A percentile compares a stretch with the other conserved stretches of the same genome.
phyloP scores from a whole-genome alignment of 2,329 filamentous ascomycete genomes.

The Talaromyces sp. region DNA sequence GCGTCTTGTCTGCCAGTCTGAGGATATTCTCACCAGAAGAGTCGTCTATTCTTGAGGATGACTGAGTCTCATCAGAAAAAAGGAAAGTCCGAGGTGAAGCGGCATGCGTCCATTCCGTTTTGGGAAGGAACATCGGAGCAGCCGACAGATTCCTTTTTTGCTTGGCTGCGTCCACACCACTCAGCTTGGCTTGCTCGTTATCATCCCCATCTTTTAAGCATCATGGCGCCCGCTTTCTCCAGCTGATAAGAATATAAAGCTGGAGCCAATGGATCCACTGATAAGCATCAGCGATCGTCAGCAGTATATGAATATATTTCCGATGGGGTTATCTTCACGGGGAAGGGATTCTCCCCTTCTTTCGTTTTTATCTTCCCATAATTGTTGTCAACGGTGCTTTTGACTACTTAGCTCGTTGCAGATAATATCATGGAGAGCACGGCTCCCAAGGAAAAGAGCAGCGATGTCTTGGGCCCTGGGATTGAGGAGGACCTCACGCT shows the following conservation, averaged over 20 bases:
- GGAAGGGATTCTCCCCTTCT: not conserved
- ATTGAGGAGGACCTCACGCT: constrained; percentile 7
- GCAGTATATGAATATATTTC: not conserved
- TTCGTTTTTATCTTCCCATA: not conserved
- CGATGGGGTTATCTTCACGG: not conserved
- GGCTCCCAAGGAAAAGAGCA: not conserved
- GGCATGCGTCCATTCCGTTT: not conserved
- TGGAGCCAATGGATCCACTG: not conserved
- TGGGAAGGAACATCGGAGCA: not conserved
- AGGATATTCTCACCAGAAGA: not conserved
- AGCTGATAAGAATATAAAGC: not conserved
- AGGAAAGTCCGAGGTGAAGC: not conserved
- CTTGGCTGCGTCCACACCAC: too few relatives aligned
- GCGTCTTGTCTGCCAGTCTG: too few relatives aligned
- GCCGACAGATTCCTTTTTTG: too few relatives aligned
- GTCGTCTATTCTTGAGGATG: not conserved
- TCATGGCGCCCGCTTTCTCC: not conserved
- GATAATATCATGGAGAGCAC: not conserved
- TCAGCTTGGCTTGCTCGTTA: not conserved
- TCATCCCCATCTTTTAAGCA: not conserved
- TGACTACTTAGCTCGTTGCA: not conserved
- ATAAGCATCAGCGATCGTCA: not conserved
- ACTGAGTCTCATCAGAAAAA: not conserved
- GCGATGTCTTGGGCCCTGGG: not conserved
- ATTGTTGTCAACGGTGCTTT: not conserved